Evolutionary conservation across 176 grass and related monocot genomes (phyloP).

Genomic region (Puccinellia tenuiflora): DNA sequence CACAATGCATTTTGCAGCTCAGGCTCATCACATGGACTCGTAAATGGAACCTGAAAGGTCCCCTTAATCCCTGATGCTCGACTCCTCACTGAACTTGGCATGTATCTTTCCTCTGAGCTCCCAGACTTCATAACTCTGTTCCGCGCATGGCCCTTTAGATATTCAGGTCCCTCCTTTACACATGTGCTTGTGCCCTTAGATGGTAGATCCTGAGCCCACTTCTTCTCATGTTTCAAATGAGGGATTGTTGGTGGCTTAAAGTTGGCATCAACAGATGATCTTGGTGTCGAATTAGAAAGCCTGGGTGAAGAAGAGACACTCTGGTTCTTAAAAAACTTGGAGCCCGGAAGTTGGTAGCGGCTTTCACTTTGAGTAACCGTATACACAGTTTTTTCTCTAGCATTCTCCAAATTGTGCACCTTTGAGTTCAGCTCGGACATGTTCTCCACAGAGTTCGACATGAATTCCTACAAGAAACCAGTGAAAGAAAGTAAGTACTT

Average conservation of each 20-base stretch:
- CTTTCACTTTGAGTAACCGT: slow-evolving; percentile 68
- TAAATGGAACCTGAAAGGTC: slow-evolving; percentile 24
- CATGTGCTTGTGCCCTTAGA: slow-evolving; percentile 35
- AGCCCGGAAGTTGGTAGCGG: slow-evolving; percentile 47
- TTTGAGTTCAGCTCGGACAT: slow-evolving; percentile 66
- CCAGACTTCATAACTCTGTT: slow-evolving; percentile 28
- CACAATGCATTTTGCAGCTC: slow-evolving; percentile 18
- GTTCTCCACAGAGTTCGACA: slow-evolving; percentile 67
- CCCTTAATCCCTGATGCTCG: slow-evolving; percentile 22
- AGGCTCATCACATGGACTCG: slow-evolving; percentile 21
- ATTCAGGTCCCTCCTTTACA: slow-evolving; percentile 36
- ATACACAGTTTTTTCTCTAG: slow-evolving; percentile 54
- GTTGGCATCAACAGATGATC: slow-evolving; percentile 51
- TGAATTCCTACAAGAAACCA: slow-evolving; percentile 59
- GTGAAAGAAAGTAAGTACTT: neutral
- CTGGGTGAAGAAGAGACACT: slow-evolving; percentile 64
- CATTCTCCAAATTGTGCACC: slow-evolving; percentile 80
- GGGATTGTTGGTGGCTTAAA: slow-evolving; percentile 45
- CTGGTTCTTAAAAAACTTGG: slow-evolving; percentile 64
- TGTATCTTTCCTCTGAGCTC: slow-evolving; percentile 27
- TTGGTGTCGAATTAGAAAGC: slow-evolving; percentile 55
- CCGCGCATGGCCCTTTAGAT: slow-evolving; percentile 23
- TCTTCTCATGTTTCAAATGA: slow-evolving; percentile 57
- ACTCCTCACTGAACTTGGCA: slow-evolving; percentile 31
- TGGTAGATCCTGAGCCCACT: slow-evolving; percentile 44